Conservation (phyloP, 2,329 filamentous ascomycete species). For the Hypocreales sp. region DNA sequence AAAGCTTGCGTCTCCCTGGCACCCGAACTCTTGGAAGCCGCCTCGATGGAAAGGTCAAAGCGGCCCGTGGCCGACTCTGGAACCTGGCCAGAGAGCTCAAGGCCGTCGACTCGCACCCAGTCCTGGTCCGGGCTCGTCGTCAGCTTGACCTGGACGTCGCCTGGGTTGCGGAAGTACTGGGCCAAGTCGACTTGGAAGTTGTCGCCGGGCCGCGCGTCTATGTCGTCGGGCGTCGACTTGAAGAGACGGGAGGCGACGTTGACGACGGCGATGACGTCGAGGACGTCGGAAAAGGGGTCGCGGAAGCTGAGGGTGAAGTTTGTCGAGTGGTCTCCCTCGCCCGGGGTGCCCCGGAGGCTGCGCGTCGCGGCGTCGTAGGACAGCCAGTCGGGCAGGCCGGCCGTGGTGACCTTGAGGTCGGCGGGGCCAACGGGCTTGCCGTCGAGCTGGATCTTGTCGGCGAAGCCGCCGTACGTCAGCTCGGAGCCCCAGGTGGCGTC, state of each 20-base stretch:
- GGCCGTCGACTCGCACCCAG: conserved; percentile 26
- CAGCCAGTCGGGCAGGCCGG: conserved; percentile 53
- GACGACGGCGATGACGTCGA: conserved; percentile 34
- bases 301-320: conserved; percentile 48
- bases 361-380: conserved; percentile 46
- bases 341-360: conserved; percentile 48
- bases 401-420: conserved; percentile 35
- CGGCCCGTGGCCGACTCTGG: conserved; percentile 18
- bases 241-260: conserved; percentile 24
- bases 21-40: conserved; percentile 16
- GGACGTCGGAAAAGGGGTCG: conserved; percentile 42
- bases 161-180: conserved; percentile 23
- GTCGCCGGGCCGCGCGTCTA: conserved; percentile 24
- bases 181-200: conserved; percentile 26
- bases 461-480: conserved; percentile 37
- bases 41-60: conserved; percentile 15
- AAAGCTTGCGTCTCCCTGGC: conserved; percentile 22
- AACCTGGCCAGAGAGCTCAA: conserved; percentile 24
- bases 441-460: conserved; percentile 40
- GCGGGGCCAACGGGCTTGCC: conserved; percentile 28
- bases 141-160: conserved; percentile 21
- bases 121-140: conserved; percentile 17
- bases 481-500: conserved; percentile 37
- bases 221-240: conserved; percentile 19
- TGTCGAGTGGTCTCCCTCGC: conserved; percentile 37